Evolutionary conservation across 805 yeast genomes (phyloP).

Genomic region (Priceomyces castillae): DNA sequence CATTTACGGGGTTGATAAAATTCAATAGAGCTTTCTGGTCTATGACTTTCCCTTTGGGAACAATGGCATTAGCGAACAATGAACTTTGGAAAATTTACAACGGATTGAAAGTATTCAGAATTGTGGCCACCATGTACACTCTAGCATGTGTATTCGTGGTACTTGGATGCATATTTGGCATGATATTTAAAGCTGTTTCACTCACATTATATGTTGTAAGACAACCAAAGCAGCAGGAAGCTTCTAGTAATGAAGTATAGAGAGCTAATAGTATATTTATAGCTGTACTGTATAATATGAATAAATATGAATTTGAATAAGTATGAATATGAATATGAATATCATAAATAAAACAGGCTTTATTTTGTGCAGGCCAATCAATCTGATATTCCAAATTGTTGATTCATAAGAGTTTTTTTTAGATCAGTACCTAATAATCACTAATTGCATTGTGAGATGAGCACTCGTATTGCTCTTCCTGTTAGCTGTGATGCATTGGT

Average conservation of each 20-base stretch:
- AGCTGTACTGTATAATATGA: no score
- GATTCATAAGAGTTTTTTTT: background rate
- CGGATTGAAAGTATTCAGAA: constrained; percentile 56
- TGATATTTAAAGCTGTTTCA: constrained; percentile 12
- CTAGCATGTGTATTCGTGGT: constrained; percentile 46
- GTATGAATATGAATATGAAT: no score
- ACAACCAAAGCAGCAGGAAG: background rate
- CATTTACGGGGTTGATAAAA: constrained; percentile 15
- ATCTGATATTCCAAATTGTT: background rate
- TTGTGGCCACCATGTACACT: constrained; percentile 61
- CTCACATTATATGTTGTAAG: background rate
- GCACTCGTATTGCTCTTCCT: constrained; percentile 2
- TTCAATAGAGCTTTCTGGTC: constrained; percentile 50
- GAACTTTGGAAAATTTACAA: constrained; percentile 47
- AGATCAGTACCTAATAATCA: background rate
- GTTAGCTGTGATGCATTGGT: background rate
- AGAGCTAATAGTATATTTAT: no score
- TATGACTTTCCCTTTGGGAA: constrained; percentile 87
- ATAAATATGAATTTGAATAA: no score
- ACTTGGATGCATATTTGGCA: constrained; percentile 32
- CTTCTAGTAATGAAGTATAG: background rate
- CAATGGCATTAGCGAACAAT: constrained; percentile 62
- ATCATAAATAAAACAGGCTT: no score
- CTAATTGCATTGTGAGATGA: background rate
- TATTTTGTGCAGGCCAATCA: no score